These are phyloP conservation scores for Raphidocelis subcapitata DNA, from an alignment of 139 green algal species.

Conservation along the genomic window DNA sequence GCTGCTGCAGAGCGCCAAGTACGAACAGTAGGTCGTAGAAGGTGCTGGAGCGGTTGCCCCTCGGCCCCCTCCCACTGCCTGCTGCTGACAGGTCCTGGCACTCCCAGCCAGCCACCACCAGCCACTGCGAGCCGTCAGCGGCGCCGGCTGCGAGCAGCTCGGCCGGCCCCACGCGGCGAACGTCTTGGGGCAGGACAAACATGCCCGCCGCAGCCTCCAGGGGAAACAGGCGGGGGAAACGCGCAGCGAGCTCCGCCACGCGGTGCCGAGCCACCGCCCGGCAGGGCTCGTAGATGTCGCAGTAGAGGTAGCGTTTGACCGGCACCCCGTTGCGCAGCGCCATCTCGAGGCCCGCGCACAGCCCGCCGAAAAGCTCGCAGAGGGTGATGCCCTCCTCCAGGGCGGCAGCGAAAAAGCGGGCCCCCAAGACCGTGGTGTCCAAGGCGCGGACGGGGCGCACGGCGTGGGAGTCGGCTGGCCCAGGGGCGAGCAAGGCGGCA, in stretches of 20 bases:
- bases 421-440: not conserved
- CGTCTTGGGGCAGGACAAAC: not conserved
- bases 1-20: conserved; percentile 5
- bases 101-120: conserved; percentile 19
- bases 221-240: too few relatives aligned
- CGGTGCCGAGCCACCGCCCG: too few relatives aligned
- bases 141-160: not conserved
- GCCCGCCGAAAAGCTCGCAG: conserved; percentile 20
- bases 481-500: not conserved
- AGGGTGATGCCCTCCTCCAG: not conserved
- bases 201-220: too few relatives aligned
- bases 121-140: not conserved
- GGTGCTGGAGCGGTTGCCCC: not conserved
- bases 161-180: not conserved
- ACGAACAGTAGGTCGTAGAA: not conserved
- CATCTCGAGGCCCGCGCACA: conserved; percentile 29
- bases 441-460: not conserved
- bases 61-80: not conserved
- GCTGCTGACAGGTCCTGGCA: conserved; percentile 16
- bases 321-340: conserved; percentile 16
- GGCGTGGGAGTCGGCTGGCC: not conserved
- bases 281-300: conserved; percentile 9
- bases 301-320: conserved; percentile 23
- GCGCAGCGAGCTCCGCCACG: too few relatives aligned
- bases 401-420: conserved; percentile 15